Percentiles rank a stretch among this genome's conserved stretches.
Conservation (phyloP, 129 eudicot genomes). For the Glebionis coronaria region DNA sequence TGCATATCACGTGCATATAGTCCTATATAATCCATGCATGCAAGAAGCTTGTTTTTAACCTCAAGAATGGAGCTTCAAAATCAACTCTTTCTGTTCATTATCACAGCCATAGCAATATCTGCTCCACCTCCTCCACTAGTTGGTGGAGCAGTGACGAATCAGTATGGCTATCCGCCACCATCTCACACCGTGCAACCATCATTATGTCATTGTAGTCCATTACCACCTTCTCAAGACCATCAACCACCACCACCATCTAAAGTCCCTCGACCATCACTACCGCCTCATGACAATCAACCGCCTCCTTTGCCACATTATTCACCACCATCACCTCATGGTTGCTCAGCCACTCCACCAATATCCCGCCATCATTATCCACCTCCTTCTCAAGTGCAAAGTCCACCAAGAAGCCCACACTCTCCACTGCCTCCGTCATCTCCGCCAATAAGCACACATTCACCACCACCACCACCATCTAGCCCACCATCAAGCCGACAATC, state of each 20-base stretch:
- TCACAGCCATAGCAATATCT: constrained; percentile 8
- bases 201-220: not conserved
- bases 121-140: constrained; percentile 1
- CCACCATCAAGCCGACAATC: too few species aligned
- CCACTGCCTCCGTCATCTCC: not conserved
- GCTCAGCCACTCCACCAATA: not conserved
- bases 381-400: not conserved
- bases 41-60: not conserved
- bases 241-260: not conserved
- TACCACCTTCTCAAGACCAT: not conserved
- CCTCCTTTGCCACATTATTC: not conserved
- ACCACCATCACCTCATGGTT: constrained; percentile 9
- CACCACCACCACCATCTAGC: not conserved
- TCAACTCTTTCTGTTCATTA: not conserved
- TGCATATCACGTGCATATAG: constrained; percentile 20
- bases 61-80: constrained; percentile 15
- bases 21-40: not conserved
- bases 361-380: not conserved
- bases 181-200: not conserved
- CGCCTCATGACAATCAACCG: not conserved
- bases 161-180: constrained; percentile 10
- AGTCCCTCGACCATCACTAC: too few species aligned
- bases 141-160: not conserved
- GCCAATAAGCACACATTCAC: not conserved
- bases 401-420: constrained; percentile 12